Conservation (phyloP, 805 yeast species). For the Starmera caribaea region DNA sequence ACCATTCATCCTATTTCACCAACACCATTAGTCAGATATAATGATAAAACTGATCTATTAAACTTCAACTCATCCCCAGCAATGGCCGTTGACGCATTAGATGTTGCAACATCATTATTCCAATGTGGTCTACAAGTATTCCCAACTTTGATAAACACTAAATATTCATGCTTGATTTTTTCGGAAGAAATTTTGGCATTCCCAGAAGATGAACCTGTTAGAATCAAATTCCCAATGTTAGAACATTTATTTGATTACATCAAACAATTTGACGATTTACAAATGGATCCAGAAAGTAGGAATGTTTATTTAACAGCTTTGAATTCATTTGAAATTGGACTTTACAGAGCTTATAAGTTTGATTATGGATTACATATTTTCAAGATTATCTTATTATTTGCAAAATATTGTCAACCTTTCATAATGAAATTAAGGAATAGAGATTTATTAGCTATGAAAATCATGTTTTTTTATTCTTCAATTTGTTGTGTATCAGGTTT, state of each 20-base stretch:
- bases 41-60: not conserved
- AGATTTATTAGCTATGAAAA: constrained; percentile 14
- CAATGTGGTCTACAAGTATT: not conserved
- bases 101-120: not conserved
- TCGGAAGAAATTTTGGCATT: constrained; percentile 5
- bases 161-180: constrained; percentile 4
- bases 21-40: constrained; percentile 1
- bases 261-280: constrained; percentile 1
- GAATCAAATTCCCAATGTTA: constrained; percentile 7
- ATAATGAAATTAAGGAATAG: constrained; percentile 5
- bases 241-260: constrained; percentile 8
- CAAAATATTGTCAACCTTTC: constrained; percentile 3
- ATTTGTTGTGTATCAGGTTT: constrained; percentile 14
- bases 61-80: too few relatives aligned
- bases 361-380: constrained; percentile 12
- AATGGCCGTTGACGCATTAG: not conserved
- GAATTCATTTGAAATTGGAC: constrained; percentile 8
- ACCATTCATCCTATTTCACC: constrained; percentile 13
- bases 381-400: constrained; percentile 5
- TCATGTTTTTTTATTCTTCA: constrained; percentile 11
- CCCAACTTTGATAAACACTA: not conserved
- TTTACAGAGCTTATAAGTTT: constrained; percentile 3
- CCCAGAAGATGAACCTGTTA: constrained; percentile 2
- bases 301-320: constrained; percentile 6
- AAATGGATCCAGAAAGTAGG: not conserved